Evolutionary conservation across 1,284 basidiomycete species (phyloP).

Genomic region (Ustilago nuda): DNA sequence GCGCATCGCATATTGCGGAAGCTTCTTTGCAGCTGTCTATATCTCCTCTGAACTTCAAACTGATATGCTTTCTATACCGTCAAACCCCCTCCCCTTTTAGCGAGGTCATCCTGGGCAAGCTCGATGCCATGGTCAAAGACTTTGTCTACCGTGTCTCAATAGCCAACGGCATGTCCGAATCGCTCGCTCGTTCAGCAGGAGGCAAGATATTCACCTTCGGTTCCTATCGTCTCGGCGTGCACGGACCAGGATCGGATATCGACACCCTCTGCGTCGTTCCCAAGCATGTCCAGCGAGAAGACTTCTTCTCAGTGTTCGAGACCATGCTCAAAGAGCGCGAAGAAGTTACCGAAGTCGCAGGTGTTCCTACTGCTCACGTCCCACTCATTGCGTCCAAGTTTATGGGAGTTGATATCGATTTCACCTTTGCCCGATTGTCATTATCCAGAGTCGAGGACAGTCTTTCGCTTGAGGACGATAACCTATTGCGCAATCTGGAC

Average conservation of each 20-base stretch:
- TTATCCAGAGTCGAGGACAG: conserved; percentile 89
- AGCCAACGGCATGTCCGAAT: conserved; percentile 83
- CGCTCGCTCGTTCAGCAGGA: conserved; percentile 85
- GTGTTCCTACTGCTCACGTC: conserved; percentile 94
- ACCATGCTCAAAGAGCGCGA: conserved; percentile 87
- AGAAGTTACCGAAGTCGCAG: conserved; percentile 88
- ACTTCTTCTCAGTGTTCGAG: conserved; percentile 94
- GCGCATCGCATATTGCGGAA: neutral
- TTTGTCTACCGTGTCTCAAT: conserved; percentile 90
- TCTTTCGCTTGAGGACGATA: conserved; percentile 88
- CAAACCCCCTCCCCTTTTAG: conserved; percentile 71
- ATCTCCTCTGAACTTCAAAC: neutral
- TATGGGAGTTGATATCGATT: conserved; percentile 91
- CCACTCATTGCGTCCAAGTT: conserved; percentile 94
- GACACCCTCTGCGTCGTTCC: conserved; percentile 99
- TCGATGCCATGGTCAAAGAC: conserved; percentile 89
- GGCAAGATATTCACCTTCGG: conserved; percentile 99
- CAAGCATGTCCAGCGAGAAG: conserved; percentile 91
- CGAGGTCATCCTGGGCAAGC: conserved; percentile 90
- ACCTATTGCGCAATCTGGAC: conserved; percentile 90
- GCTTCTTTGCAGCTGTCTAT: neutral
- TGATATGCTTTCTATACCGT: neutral
- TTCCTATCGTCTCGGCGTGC: conserved; percentile 84
- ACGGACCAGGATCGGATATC: conserved; percentile 95
- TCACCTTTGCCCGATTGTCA: conserved; percentile 88